A percentile compares a stretch with the other conserved stretches of the same genome.
Conservation (phyloP, 2,329 filamentous ascomycete species). For the Botryotinia convoluta region DNA sequence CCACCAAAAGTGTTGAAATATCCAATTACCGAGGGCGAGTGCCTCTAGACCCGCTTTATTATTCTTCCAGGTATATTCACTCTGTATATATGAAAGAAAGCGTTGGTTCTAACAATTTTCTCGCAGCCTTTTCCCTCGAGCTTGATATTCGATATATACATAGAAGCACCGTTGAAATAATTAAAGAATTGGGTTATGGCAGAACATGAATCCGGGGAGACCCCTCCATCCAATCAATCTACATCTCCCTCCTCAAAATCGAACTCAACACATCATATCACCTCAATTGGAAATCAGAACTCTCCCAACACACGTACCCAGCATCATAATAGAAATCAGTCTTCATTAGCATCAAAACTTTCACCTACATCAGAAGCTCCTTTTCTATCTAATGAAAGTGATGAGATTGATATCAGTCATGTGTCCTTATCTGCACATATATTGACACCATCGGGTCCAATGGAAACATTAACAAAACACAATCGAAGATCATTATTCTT, state of each 20-base stretch:
- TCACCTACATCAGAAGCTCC: not conserved
- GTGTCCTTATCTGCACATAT: slow-evolving; percentile 25
- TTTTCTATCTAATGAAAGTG: slow-evolving; percentile 12
- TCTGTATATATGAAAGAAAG: not conserved
- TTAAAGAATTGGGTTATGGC: slow-evolving; percentile 1
- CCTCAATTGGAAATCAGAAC: not conserved
- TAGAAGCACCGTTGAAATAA: not conserved
- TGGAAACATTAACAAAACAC: slow-evolving; percentile 12
- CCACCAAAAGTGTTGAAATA: not conserved
- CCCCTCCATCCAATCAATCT: not conserved
- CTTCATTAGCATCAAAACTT: not conserved
- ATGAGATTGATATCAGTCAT: slow-evolving; percentile 33
- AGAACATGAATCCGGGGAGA: not conserved
- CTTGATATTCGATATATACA: not conserved
- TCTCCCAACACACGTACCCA: not conserved
- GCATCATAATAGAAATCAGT: not conserved
- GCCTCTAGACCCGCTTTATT: not conserved
- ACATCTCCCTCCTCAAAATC: not conserved
- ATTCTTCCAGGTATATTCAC: slow-evolving; percentile 3
- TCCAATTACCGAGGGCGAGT: not conserved
- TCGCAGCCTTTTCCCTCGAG: not conserved
- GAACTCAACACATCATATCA: not conserved
- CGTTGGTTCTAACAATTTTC: not conserved
- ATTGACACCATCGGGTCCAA: not conserved
- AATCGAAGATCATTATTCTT: slow-evolving; percentile 21